Base-by-base conservation (phyloP, 345 rosid species). In the Citrus trifoliata region DNA sequence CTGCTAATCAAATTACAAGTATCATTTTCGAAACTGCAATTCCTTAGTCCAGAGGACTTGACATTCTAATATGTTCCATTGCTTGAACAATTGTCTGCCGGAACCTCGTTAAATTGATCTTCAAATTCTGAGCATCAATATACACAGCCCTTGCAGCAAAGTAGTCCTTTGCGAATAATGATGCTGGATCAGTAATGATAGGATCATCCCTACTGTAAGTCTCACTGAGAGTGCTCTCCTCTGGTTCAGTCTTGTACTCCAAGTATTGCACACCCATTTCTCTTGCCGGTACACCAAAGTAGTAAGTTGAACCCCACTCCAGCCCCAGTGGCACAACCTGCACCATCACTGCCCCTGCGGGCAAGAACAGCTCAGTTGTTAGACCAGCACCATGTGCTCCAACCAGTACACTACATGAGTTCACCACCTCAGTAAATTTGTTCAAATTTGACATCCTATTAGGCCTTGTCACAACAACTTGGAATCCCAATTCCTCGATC, bases 341-440 rank as follows among this genome's bases (percentile, higher is more conserved):
- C 67, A 88, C 35, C 69, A 83, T 58, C 33, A 83, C 86, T 22
- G 71, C 53, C 53, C 71, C 71, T 2, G 51, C 21, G 1, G 71
- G 85, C 78, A 88, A 68, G 78, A 88, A 87, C 60, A 85, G 25
- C 62, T 67, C 81, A 6, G 82, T 82, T 32, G 91, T 70, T 27
- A 88, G 73, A 33, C 89, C 89, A 10, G 88, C 88, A 35, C 91
- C 89, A 18, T 88, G 91, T 42, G 66, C 80, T 27, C 86, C 91
- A 25, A 83, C 82, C 76, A 87, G 66, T 12, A 83, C 68, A 64
- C 78, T 77, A 19, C 89, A 85, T 0, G 88, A 82, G 64, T 84
- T 82, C 19, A 87, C 51, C 2, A 62, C 65, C 83, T 71, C 55
- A 0, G 86, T 30, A 22, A 71, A 70, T 65, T 64, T 63, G 53